phyloP scores from a whole-genome alignment of 345 rosid species.

The Triadica sebifera region DNA sequence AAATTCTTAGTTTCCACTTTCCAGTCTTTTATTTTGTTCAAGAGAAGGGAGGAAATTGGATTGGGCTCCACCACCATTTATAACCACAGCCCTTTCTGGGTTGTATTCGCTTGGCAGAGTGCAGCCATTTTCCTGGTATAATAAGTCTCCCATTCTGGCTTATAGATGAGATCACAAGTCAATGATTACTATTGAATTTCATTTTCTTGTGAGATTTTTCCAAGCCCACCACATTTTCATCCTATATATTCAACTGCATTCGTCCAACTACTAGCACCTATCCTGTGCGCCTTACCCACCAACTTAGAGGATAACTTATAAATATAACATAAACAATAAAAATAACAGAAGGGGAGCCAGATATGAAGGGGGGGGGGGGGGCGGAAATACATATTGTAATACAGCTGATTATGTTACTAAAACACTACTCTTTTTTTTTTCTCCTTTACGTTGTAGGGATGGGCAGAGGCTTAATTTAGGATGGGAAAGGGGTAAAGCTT shows the following conservation, averaged over 20 bases:
- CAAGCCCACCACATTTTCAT: not conserved
- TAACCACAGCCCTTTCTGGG: no score
- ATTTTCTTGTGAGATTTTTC: conserved; percentile 3
- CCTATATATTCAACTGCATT: not conserved
- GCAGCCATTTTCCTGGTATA: not conserved
- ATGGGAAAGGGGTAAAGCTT: not conserved
- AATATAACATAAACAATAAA: not conserved
- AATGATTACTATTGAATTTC: not conserved
- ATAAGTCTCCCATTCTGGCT: no score
- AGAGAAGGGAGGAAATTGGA: no score
- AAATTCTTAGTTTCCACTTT: no score
- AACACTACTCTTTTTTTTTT: not conserved
- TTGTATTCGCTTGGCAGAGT: no score
- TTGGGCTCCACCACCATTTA: no score
- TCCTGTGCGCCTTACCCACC: not conserved
- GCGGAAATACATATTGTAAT: not conserved
- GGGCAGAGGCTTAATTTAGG: not conserved
- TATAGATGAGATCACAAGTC: not conserved
- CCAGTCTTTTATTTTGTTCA: no score
- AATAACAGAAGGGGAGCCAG: not conserved
- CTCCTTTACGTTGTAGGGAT: not conserved
- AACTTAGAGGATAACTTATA: not conserved
- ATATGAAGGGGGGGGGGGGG: no score
- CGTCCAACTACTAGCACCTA: conserved; percentile 18
- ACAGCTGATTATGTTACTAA: not conserved